phyloP scores from a whole-genome alignment of 2,329 filamentous ascomycete genomes.

The Aspergillus ochraceoroseus region DNA sequence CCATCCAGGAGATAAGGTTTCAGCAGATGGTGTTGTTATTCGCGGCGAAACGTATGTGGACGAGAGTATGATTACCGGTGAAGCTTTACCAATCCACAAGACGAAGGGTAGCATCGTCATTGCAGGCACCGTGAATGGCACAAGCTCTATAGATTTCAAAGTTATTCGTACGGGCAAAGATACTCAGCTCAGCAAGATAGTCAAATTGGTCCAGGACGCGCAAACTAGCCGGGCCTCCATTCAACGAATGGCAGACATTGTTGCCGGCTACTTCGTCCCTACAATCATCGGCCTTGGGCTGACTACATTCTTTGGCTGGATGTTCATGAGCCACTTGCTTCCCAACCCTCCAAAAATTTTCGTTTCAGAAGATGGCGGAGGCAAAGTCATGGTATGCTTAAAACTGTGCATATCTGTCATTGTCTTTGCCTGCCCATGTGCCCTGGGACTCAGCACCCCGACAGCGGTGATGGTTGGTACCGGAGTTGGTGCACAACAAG shows the following conservation, averaged over 20 bases:
- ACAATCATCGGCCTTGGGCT: slow-evolving; percentile 79
- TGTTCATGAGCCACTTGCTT: slow-evolving; percentile 85
- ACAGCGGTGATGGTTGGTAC: slow-evolving; percentile 99
- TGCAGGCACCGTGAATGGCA: slow-evolving; percentile 91
- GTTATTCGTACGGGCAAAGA: slow-evolving; percentile 90
- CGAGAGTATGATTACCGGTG: slow-evolving; percentile 97
- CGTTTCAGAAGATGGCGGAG: slow-evolving; percentile 70
- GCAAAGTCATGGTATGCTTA: slow-evolving; percentile 91
- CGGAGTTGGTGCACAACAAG: slow-evolving; percentile 90
- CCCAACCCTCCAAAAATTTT: slow-evolving; percentile 85
- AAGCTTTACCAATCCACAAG: slow-evolving; percentile 93
- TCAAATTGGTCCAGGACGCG: slow-evolving; percentile 95
- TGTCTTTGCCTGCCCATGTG: slow-evolving; percentile 95
- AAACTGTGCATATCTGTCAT: slow-evolving; percentile 98
- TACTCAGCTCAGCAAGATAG: slow-evolving; percentile 95
- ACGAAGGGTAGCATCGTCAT: slow-evolving; percentile 73
- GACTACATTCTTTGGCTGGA: slow-evolving; percentile 83
- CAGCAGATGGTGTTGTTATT: slow-evolving; percentile 81
- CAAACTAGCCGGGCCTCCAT: slow-evolving; percentile 93
- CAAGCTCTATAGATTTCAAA: slow-evolving; percentile 83
- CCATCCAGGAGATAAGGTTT: slow-evolving; percentile 92
- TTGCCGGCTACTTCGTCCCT: slow-evolving; percentile 93
- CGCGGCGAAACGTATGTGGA: slow-evolving; percentile 90
- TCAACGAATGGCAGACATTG: slow-evolving; percentile 80
- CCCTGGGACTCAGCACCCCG: slow-evolving; percentile 89